Conservation (phyloP, 1,139 yeast genomes). For the Wickerhamomyces sp. region DNA sequence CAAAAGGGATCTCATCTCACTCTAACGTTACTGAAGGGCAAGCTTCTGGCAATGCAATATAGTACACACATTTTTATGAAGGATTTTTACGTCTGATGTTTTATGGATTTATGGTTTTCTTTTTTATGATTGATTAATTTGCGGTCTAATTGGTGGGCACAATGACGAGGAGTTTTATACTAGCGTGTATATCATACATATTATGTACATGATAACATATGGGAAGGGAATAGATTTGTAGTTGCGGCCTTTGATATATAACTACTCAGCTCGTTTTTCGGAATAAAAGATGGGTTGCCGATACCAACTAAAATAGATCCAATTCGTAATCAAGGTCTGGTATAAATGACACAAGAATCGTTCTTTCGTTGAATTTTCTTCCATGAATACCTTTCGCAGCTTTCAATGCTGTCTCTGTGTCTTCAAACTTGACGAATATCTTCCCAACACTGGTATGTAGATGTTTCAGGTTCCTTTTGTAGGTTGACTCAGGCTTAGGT, state of each 20-base stretch:
- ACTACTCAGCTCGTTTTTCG: too few relatives aligned
- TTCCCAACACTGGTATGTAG: conserved; percentile 57
- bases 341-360: conserved; percentile 61
- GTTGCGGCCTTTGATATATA: neutral
- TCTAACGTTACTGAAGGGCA: neutral
- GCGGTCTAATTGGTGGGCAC: too few relatives aligned
- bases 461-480: conserved; percentile 36
- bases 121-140: neutral
- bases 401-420: conserved; percentile 43
- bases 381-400: conserved; percentile 70
- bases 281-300: too few relatives aligned
- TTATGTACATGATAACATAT: neutral
- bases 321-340: conserved; percentile 52
- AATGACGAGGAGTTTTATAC: too few relatives aligned
- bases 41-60: neutral
- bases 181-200: too few relatives aligned
- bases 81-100: neutral
- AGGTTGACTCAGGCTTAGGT: conserved; percentile 61
- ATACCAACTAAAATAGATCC: conserved; percentile 21
- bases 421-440: conserved; percentile 61
- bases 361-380: conserved; percentile 60
- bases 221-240: too few relatives aligned
- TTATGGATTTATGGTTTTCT: neutral
- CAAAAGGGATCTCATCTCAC: conserved; percentile 31
- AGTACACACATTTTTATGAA: neutral